Conservation (phyloP, 768 basidiomycete species). For the Russula sp. region DNA sequence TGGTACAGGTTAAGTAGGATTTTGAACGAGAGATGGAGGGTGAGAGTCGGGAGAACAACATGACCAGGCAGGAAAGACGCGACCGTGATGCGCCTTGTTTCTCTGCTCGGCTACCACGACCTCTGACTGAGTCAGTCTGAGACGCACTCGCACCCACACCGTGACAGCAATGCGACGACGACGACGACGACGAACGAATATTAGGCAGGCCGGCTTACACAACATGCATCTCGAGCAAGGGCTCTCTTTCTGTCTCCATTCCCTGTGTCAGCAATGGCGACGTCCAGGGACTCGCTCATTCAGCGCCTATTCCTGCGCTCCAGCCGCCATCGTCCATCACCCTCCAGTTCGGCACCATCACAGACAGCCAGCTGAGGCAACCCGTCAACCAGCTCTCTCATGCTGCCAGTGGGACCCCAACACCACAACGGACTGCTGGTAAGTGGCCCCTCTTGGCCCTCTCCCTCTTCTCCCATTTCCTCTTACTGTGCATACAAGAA, state of each 20-base stretch:
- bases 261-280: constrained; percentile 19
- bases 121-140: too few species aligned
- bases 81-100: background rate
- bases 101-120: background rate
- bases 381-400: constrained; percentile 47
- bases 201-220: background rate
- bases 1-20: constrained; percentile 24
- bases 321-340: constrained; percentile 14
- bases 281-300: constrained; percentile 15
- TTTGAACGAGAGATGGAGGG: background rate
- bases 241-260: constrained; percentile 15
- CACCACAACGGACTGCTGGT: constrained; percentile 25
- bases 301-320: background rate
- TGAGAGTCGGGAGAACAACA: constrained; percentile 10
- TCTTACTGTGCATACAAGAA: constrained; percentile 38
- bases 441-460: constrained; percentile 21
- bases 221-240: constrained; percentile 24
- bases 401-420: constrained; percentile 29
- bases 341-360: constrained; percentile 37
- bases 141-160: too few species aligned
- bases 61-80: constrained; percentile 2
- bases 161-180: too few species aligned
- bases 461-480: background rate
- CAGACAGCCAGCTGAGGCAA: constrained; percentile 57
- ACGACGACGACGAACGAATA: too few species aligned